Base-by-base conservation (phyloP, 73 alveolate species). In the Paramecium primaurelia region DNA sequence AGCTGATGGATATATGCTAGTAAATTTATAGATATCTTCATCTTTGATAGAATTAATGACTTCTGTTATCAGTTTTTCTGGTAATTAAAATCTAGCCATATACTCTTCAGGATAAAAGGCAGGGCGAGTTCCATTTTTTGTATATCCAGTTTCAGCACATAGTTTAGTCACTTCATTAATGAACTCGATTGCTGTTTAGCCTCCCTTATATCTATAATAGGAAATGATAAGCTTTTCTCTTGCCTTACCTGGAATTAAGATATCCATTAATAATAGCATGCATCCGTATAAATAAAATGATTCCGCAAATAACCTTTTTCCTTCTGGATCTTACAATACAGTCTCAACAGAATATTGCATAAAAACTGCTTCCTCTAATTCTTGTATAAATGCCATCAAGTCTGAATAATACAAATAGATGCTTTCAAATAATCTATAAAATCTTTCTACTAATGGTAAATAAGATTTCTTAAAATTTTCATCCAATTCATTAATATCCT, bases 201-300 rank as follows among this genome's bases (percentile, higher is more conserved):
- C 99, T 69, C 96, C 94, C 47, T 89, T 45, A 94, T 98, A 97
- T 95, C 99, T 96, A 71, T 97, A 96, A 86, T 96, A 98, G 92
- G 98, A 93, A 9, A 98, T 98, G 59, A 98, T 96, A 71, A 98
- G 30, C 88, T 97, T 96, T 92, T 98, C 99, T 94, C 99, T 95
- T 10, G 97, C 97, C 14, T 95, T 93, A 8, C 98, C 98, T 18
- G 99, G 99, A 30, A 98, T 96, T 36, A 96, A 95, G 86, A 98
- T 95, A 93, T 98, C 99, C 85, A 97, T 94, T 75, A 98, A 96
- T 86, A 98, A 89, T 42, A 98, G 97, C 99, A 95, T 95, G 51
- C 97, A 99, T 38, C 99, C 99, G 90, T 96, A 97, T 75, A 95
- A 93, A 93, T 97, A 98, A 75, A 97, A 73, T 42, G 97, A 96